A percentile compares a stretch with the other conserved stretches of the same genome.
These are phyloP conservation scores for Citrus sp. DNA, from an alignment of 345 rosid species.

Conservation along the genomic window DNA sequence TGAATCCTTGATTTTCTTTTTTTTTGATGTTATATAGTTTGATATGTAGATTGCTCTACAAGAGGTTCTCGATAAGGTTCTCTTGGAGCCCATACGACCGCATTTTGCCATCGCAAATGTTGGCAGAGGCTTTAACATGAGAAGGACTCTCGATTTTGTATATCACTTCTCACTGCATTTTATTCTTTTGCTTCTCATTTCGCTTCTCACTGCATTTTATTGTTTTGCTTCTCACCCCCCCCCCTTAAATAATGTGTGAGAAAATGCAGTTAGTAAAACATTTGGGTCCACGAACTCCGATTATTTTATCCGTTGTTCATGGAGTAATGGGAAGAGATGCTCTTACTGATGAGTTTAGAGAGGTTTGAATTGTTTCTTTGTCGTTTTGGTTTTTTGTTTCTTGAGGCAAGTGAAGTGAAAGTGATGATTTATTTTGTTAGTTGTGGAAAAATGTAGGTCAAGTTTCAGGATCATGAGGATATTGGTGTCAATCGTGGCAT, in stretches of 20 bases:
- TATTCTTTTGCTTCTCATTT: slow-evolving; percentile 5
- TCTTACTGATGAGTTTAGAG: slow-evolving; percentile 40
- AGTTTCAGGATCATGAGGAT: slow-evolving; percentile 14
- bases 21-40: neutral
- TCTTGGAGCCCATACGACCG: slow-evolving; percentile 55
- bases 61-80: slow-evolving; percentile 52
- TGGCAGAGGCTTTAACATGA: slow-evolving; percentile 11
- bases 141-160: slow-evolving; percentile 28
- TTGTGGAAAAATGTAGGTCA: slow-evolving; percentile 35
- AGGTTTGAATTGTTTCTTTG: slow-evolving; percentile 41
- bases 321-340: slow-evolving; percentile 63
- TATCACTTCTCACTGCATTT: neutral
- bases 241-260: slow-evolving; percentile 1
- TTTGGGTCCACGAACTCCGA: slow-evolving; percentile 45
- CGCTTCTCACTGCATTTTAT: slow-evolving; percentile 7
- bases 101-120: slow-evolving; percentile 54
- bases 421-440: neutral
- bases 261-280: slow-evolving; percentile 33
- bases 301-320: slow-evolving; percentile 32
- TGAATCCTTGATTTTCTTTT: neutral
- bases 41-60: slow-evolving; percentile 36
- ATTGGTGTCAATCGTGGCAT: slow-evolving; percentile 5
- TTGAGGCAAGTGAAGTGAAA: neutral
- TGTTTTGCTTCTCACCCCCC: neutral
- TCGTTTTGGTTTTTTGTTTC: neutral